These are phyloP conservation scores for Fistulina hepatica DNA, from an alignment of 1,284 basidiomycete species.

Conservation along the genomic window DNA sequence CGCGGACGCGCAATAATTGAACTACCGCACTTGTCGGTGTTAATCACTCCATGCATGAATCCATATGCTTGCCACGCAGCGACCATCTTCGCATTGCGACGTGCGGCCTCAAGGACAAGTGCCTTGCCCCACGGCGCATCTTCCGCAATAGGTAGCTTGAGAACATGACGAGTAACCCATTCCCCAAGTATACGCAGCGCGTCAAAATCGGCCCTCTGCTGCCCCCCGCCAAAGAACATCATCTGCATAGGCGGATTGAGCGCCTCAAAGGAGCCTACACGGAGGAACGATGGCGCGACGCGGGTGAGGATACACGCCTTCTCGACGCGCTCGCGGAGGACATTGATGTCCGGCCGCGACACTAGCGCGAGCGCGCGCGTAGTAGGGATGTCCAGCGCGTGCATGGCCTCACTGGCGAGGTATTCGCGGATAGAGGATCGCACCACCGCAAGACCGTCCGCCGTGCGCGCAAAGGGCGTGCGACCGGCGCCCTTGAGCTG, in stretches of 20 bases:
- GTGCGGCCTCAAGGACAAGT: constrained; percentile 68
- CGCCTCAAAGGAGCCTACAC: constrained; percentile 88
- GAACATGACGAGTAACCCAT: constrained; percentile 54
- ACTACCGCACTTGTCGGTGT: constrained; percentile 79
- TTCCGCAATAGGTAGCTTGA: constrained; percentile 37
- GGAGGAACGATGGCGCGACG: constrained; percentile 82
- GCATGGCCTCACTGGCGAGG: constrained; percentile 82
- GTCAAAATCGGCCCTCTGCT: constrained; percentile 67
- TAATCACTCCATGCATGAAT: constrained; percentile 93
- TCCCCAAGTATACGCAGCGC: constrained; percentile 63
- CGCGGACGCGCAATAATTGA: not conserved
- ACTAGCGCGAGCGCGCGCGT: constrained; percentile 81
- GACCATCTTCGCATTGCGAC: constrained; percentile 82
- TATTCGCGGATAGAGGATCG: constrained; percentile 91
- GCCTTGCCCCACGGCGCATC: constrained; percentile 56
- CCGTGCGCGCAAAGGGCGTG: constrained; percentile 85
- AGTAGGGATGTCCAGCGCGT: constrained; percentile 80
- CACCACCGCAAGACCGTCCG: constrained; percentile 89
- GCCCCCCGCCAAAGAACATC: constrained; percentile 64
- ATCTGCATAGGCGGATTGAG: constrained; percentile 58
- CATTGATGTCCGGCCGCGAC: constrained; percentile 64
- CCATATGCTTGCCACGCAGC: constrained; percentile 92
- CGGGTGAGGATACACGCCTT: constrained; percentile 75
- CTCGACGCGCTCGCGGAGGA: constrained; percentile 74
- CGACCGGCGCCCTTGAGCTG: constrained; percentile 93